Evolutionary conservation across 2,329 filamentous ascomycete species (phyloP).

Genomic region (Xylaria sp.): DNA sequence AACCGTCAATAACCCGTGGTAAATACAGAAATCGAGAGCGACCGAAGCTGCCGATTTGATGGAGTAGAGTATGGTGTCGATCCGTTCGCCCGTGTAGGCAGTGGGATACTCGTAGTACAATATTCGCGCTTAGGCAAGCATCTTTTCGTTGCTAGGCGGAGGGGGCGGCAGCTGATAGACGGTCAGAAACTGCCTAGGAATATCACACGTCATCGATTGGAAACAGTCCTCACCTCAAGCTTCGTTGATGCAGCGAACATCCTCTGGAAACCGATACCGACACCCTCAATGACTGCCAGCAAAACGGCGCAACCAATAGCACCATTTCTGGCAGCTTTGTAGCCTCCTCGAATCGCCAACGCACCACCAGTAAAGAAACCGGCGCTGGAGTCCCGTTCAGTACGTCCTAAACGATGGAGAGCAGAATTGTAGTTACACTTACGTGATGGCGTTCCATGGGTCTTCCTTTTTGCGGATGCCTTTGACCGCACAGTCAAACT

Average conservation of each 20-base stretch:
- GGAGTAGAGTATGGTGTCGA: slow-evolving; percentile 47
- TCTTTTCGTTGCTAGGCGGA: slow-evolving; percentile 49
- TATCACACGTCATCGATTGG: not conserved
- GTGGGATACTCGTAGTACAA: slow-evolving; percentile 30
- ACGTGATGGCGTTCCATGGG: slow-evolving; percentile 92
- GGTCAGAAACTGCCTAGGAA: slow-evolving; percentile 32
- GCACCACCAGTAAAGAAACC: slow-evolving; percentile 97
- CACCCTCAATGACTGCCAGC: slow-evolving; percentile 95
- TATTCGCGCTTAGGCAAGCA: slow-evolving; percentile 47
- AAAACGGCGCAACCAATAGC: slow-evolving; percentile 96
- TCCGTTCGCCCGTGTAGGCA: slow-evolving; percentile 25
- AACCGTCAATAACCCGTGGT: slow-evolving; percentile 40
- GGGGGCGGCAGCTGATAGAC: slow-evolving; percentile 47
- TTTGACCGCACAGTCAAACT: slow-evolving; percentile 95
- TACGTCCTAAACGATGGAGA: not conserved
- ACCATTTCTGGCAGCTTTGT: slow-evolving; percentile 91
- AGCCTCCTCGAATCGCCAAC: slow-evolving; percentile 89
- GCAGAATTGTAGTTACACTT: slow-evolving; percentile 5
- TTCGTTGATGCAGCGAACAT: slow-evolving; percentile 92
- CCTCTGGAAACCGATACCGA: slow-evolving; percentile 93
- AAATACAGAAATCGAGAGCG: slow-evolving; percentile 45
- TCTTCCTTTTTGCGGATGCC: slow-evolving; percentile 96
- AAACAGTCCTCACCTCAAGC: slow-evolving; percentile 70
- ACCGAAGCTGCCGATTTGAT: slow-evolving; percentile 32
- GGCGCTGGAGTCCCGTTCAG: slow-evolving; percentile 61